Base-by-base conservation (phyloP, 805 yeast genomes). In the Geotrichum ghanense region DNA sequence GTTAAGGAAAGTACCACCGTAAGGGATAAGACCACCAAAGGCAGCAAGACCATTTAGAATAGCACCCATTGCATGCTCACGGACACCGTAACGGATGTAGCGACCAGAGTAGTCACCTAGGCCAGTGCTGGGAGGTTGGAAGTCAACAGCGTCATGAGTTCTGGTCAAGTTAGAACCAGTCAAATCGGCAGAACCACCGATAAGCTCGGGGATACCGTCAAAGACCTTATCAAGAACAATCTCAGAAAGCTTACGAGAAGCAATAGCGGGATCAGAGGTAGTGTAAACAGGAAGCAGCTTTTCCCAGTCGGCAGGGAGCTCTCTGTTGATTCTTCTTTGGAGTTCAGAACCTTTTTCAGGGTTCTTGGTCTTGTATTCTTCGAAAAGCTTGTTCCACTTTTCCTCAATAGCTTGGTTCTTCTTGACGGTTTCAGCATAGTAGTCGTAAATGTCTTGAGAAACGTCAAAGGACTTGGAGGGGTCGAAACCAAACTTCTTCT, bases 21-120 rank as follows among this genome's bases (percentile, higher is more conserved):
- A 89, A 58, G 88, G 81, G 69, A 81, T 83, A 76, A 74, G 79
- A 73, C 85, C 86, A 54, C 81, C 81, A 63, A 71, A 90, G 47
- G 96, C 97, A 50, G 92, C 75, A 59, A 90, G 83, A 82, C 98
- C 98, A 72, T 92, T 90, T 79, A 89, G 76, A 67, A 89, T 83
- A 55, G 97, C 96, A 72, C 95, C 96, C 97, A 90, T 88, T 68
- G 86, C 97, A 71, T 92, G 97, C 76, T 90, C 98, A 72, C 98
- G 83, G 55, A 90, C 95, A 81, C 98, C 98, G 68, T 82, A 90
- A 73, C 97, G 83, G 69, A 90, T 75, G 74, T 90, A 90, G 66
- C 95, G 82, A 65, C 98, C 98, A 49, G 79, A 53, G 75, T 82
- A 89, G 62, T 79, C 79, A 69, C 97, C 97, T 56, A 86, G 71